Evolutionary conservation across 2,329 filamentous ascomycete genomes (phyloP).

Genomic region (Leptographium procerum): DNA sequence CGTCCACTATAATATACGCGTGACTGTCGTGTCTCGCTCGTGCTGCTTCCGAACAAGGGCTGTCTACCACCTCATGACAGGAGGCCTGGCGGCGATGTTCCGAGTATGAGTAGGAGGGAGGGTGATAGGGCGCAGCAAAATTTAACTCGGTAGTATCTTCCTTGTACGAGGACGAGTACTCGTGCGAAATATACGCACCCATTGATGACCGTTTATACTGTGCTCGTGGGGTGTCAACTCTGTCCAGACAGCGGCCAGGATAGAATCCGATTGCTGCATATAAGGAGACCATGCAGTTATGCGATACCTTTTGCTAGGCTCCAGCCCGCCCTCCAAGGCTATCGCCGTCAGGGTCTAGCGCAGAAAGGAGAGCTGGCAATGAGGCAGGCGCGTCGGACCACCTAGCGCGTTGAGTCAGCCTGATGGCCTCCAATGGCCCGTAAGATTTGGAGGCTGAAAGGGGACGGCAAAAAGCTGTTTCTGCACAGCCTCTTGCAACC

Average conservation of each 20-base stretch:
- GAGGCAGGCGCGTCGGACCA: conserved; percentile 1
- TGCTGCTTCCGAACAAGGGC: too few relatives aligned
- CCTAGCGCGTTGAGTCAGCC: not conserved
- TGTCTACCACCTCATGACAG: too few relatives aligned
- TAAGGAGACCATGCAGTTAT: not conserved
- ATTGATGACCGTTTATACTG: too few relatives aligned
- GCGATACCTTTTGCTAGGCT: not conserved
- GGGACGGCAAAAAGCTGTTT: not conserved
- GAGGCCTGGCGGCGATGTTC: too few relatives aligned
- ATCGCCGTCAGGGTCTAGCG: not conserved
- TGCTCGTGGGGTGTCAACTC: too few relatives aligned
- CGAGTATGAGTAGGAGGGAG: too few relatives aligned
- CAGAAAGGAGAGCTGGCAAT: too few relatives aligned
- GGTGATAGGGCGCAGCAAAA: too few relatives aligned
- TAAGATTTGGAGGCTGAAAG: not conserved
- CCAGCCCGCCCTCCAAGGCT: not conserved
- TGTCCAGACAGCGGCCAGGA: too few relatives aligned
- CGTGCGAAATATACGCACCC: too few relatives aligned
- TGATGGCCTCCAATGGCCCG: not conserved
- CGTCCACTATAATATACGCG: not conserved
- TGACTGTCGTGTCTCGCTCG: not conserved
- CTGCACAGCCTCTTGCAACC: not conserved
- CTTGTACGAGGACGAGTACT: too few relatives aligned
- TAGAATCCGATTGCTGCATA: not conserved
- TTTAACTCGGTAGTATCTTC: too few relatives aligned